Conservation (phyloP, 306 rosid genomes). For the Cyclanthera cordifolia region DNA sequence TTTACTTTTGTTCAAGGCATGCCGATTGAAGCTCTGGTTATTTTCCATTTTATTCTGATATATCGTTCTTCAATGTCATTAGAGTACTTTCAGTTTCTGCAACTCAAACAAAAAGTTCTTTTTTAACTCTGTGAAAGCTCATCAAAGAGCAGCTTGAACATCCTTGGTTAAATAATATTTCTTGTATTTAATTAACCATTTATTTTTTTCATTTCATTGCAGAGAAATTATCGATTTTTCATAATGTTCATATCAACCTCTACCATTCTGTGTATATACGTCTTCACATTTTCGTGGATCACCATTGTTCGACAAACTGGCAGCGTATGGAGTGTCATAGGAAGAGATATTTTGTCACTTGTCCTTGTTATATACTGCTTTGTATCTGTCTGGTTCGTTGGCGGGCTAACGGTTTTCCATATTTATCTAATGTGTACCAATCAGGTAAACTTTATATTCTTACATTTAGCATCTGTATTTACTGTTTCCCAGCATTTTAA, state of each 20-base stretch:
- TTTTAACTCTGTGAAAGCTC: not conserved
- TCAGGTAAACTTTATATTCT: constrained; percentile 41
- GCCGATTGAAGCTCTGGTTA: not conserved
- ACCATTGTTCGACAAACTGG: constrained; percentile 42
- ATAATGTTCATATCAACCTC: constrained; percentile 62
- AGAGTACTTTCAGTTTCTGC: not conserved
- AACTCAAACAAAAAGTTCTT: not conserved
- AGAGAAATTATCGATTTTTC: constrained; percentile 88
- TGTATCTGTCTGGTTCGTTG: constrained; percentile 77
- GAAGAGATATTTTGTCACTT: constrained; percentile 44
- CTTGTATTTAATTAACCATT: not conserved
- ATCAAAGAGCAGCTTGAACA: not conserved
- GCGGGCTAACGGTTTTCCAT: constrained; percentile 84
- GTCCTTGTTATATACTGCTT: constrained; percentile 77
- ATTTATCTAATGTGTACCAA: constrained; percentile 71
- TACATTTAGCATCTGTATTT: not conserved
- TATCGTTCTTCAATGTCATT: not conserved
- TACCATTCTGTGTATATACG: constrained; percentile 60
- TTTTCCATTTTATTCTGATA: not conserved
- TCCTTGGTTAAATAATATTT: not conserved
- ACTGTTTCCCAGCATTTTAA: not conserved
- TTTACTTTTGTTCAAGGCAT: not conserved
- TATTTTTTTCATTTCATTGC: constrained; percentile 26
- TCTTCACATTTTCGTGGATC: constrained; percentile 68
- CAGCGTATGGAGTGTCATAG: constrained; percentile 33